phyloP scores from a whole-genome alignment of 768 basidiomycete species.

The Hericium rajendrae region DNA sequence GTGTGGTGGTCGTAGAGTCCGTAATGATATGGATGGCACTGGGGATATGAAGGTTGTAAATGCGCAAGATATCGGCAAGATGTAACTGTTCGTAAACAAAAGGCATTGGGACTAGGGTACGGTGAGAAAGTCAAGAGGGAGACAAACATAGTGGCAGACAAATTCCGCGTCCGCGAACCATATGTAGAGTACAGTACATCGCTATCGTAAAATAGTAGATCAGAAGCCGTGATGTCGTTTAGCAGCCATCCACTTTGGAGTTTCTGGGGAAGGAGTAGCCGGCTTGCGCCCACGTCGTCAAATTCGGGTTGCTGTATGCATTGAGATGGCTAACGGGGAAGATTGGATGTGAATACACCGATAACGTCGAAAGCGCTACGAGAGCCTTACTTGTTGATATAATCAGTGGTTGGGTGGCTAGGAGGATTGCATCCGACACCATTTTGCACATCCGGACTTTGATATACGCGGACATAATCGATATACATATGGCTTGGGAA shows the following conservation, averaged over 20 bases:
- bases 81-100: neutral
- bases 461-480: constrained; percentile 88
- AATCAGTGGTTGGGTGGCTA: constrained; percentile 66
- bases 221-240: neutral
- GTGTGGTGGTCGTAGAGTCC: neutral
- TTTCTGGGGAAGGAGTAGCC: constrained; percentile 74
- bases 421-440: constrained; percentile 76
- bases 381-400: constrained; percentile 52
- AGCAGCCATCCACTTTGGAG: constrained; percentile 16
- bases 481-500: constrained; percentile 80
- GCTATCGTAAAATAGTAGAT: neutral
- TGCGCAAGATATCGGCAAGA: neutral
- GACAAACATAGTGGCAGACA: neutral
- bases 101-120: neutral
- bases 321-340: constrained; percentile 28
- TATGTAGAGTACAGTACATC: neutral
- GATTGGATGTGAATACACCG: neutral
- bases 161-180: neutral
- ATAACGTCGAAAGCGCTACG: neutral
- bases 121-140: neutral
- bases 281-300: constrained; percentile 78
- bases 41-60: neutral
- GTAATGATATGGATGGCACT: neutral
- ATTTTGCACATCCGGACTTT: constrained; percentile 58
- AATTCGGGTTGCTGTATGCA: constrained; percentile 71